Evolutionary conservation across 164 flowering plant genomes (phyloP).

Genomic region (Vitis riparia): DNA sequence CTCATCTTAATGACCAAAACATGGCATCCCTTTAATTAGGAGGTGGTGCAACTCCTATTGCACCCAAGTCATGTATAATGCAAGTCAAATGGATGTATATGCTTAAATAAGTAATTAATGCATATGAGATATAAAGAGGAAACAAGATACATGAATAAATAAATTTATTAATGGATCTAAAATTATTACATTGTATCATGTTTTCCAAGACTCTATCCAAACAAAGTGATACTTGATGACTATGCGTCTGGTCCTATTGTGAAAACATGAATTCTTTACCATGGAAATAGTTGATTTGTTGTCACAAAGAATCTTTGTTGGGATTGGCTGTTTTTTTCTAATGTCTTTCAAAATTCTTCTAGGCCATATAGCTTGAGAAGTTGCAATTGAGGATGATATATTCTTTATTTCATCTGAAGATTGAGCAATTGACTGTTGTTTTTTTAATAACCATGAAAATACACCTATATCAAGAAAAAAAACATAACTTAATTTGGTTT

Average conservation of each 20-base stretch:
- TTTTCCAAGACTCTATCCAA: too few species aligned
- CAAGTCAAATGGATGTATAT: too few species aligned
- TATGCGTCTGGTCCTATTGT: conserved; percentile 12
- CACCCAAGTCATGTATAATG: too few species aligned
- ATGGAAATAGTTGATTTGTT: conserved; percentile 11
- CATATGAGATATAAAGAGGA: too few species aligned
- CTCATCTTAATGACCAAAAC: too few species aligned
- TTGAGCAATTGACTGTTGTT: conserved; percentile 7
- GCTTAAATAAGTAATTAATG: too few species aligned
- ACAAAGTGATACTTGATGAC: conserved; percentile 7
- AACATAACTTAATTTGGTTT: too few species aligned
- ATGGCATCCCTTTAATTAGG: too few species aligned
- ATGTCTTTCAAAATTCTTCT: conserved; percentile 9
- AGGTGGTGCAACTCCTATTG: too few species aligned
- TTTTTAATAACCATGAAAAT: conserved; percentile 16
- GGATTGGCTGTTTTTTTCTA: neutral
- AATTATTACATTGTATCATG: too few species aligned
- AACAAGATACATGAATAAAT: too few species aligned
- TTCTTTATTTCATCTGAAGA: conserved; percentile 5
- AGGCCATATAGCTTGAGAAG: conserved; percentile 16
- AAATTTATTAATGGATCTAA: too few species aligned
- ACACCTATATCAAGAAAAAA: neutral
- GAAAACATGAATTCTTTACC: conserved; percentile 11
- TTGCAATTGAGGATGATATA: neutral
- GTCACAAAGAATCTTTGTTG: conserved; percentile 13